Conservation (phyloP, 2,329 filamentous ascomycete genomes). For the Nothophaeocryptopus gaeumannii region DNA sequence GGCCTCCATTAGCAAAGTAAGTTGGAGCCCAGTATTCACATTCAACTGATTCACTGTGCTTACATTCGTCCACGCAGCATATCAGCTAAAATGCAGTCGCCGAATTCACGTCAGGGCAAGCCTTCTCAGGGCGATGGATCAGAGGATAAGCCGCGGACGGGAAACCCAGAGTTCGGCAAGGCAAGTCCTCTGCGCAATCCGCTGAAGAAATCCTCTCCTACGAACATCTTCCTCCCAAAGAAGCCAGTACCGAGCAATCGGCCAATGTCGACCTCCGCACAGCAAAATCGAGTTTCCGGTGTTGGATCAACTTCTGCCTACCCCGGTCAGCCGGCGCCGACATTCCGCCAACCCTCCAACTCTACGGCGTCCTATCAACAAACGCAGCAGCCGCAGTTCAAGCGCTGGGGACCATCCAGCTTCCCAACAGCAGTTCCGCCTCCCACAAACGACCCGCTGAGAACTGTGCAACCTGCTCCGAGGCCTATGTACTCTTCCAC, state of each 20-base stretch:
- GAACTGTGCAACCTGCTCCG: slow-evolving; percentile 50
- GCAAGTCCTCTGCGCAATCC: slow-evolving; percentile 56
- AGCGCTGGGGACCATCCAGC: background rate
- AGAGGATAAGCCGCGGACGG: slow-evolving; percentile 10
- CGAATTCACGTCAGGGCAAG: background rate
- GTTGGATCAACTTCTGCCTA: slow-evolving; percentile 22
- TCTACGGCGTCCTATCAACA: slow-evolving; percentile 24
- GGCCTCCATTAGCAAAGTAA: slow-evolving; percentile 30
- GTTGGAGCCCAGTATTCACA: background rate
- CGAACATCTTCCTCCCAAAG: slow-evolving; percentile 29
- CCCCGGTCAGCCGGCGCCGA: background rate
- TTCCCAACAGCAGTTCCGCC: slow-evolving; percentile 16
- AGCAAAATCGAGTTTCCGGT: slow-evolving; percentile 8
- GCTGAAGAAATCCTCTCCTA: slow-evolving; percentile 26
- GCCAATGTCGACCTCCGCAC: slow-evolving; percentile 3
- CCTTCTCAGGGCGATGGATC: slow-evolving; percentile 18
- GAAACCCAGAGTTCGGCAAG: slow-evolving; percentile 55
- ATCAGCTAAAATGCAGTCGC: slow-evolving; percentile 34
- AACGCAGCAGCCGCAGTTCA: slow-evolving; percentile 35
- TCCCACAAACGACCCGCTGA: slow-evolving; percentile 48
- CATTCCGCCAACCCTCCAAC: background rate
- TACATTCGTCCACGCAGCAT: slow-evolving; percentile 17
- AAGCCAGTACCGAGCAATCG: slow-evolving; percentile 13
- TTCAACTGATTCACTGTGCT: background rate
- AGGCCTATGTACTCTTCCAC: slow-evolving; percentile 55